Evolutionary conservation across 1,284 basidiomycete genomes (phyloP).

Genomic region (Rhodotorula sp.): DNA sequence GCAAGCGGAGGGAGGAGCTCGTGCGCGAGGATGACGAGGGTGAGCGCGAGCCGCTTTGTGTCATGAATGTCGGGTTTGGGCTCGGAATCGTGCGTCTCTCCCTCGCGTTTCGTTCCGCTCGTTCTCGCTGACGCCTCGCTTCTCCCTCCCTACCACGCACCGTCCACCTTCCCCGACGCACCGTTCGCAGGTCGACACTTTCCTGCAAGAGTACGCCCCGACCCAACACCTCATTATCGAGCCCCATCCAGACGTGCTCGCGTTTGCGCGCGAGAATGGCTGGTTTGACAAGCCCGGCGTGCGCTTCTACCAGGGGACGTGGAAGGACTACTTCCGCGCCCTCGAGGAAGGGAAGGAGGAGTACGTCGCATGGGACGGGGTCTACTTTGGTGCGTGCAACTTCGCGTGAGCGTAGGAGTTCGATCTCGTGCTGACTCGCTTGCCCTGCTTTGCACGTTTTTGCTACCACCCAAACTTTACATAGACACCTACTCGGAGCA

Average conservation of each 20-base stretch:
- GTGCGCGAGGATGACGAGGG: slow-evolving; percentile 9
- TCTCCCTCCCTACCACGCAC: neutral
- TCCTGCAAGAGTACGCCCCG: slow-evolving; percentile 34
- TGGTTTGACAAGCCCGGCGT: slow-evolving; percentile 80
- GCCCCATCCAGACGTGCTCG: slow-evolving; percentile 86
- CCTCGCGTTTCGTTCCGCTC: neutral
- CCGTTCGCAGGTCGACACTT: slow-evolving; percentile 28
- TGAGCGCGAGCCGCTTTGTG: slow-evolving; percentile 58
- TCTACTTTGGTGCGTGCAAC: slow-evolving; percentile 81
- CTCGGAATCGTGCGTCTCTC: slow-evolving; percentile 77
- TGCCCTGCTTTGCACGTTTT: neutral
- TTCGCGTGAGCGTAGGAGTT: too few relatives aligned
- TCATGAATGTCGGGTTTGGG: slow-evolving; percentile 93
- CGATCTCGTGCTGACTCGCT: too few relatives aligned
- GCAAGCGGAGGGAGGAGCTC: neutral
- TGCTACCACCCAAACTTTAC: too few relatives aligned
- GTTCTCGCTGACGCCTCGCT: neutral
- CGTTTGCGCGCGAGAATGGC: slow-evolving; percentile 69
- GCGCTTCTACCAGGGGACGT: slow-evolving; percentile 79
- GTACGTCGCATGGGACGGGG: slow-evolving; percentile 71
- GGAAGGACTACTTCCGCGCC: slow-evolving; percentile 77
- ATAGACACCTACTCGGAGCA: slow-evolving; percentile 48
- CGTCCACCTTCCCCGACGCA: neutral
- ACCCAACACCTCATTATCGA: slow-evolving; percentile 92
- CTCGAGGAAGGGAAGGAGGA: slow-evolving; percentile 61